Evolutionary conservation across 1,139 yeast species (phyloP).

Genomic region (Scheffersomyces quercinus): DNA sequence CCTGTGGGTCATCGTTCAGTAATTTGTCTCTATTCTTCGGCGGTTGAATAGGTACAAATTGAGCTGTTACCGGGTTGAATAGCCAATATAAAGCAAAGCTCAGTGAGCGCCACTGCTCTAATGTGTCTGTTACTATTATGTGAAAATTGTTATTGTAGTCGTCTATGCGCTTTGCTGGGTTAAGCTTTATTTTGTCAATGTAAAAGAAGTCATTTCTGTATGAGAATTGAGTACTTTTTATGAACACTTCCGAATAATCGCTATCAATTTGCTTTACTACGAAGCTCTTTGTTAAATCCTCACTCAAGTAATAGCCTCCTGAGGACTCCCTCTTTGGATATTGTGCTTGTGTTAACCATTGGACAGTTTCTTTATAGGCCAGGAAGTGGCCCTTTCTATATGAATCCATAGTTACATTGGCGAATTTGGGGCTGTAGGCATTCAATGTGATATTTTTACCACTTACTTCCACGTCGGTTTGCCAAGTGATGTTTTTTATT

Average conservation of each 20-base stretch:
- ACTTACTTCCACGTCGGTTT: conserved; percentile 27
- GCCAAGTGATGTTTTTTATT: conserved; percentile 25
- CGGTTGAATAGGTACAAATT: conserved; percentile 42
- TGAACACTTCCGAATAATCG: conserved; percentile 16
- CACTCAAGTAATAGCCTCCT: conserved; percentile 35
- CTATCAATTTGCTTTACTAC: conserved; percentile 24
- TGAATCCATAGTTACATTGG: conserved; percentile 32
- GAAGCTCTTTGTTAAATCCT: conserved; percentile 14
- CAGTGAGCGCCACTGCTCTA: conserved; percentile 72
- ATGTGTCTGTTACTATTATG: conserved; percentile 34
- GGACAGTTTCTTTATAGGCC: conserved; percentile 18
- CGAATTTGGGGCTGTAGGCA: conserved; percentile 24
- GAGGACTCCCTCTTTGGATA: conserved; percentile 23
- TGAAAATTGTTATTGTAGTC: conserved; percentile 25
- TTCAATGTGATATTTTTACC: conserved; percentile 36
- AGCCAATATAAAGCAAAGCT: conserved; percentile 67
- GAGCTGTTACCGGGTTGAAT: conserved; percentile 21
- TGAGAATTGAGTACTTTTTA: conserved; percentile 27
- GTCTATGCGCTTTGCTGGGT: conserved; percentile 35
- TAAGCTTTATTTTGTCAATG: conserved; percentile 28
- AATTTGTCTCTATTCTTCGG: conserved; percentile 12
- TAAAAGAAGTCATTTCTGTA: conserved; percentile 36
- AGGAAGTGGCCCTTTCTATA: conserved; percentile 26
- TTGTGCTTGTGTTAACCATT: conserved; percentile 35
- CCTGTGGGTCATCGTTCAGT: conserved; percentile 10